Evolutionary conservation across 1,284 basidiomycete genomes (phyloP).

Genomic region (Chalciporus piperatoides): DNA sequence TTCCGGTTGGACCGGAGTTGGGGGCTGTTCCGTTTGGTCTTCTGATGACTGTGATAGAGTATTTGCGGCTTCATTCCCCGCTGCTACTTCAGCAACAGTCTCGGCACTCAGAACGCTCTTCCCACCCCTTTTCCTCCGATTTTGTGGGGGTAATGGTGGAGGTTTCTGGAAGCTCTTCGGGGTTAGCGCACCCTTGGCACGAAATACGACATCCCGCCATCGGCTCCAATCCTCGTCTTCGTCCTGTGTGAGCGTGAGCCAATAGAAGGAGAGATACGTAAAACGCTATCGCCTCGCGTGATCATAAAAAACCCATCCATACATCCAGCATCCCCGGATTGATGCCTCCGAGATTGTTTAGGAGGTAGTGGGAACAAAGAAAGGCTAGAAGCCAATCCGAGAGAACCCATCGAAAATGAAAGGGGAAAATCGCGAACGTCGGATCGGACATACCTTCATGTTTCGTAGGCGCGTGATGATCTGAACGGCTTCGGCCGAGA

Average conservation of each 20-base stretch:
- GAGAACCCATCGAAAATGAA: not conserved
- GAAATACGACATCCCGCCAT: slow-evolving; percentile 82
- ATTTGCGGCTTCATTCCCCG: not conserved
- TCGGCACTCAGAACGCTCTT: slow-evolving; percentile 25
- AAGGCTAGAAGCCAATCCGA: not conserved
- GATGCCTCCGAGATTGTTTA: not conserved
- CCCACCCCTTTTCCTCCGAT: slow-evolving; percentile 54
- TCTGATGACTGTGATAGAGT: not conserved
- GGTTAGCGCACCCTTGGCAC: slow-evolving; percentile 58
- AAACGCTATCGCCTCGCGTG: slow-evolving; percentile 1
- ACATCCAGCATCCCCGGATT: not conserved
- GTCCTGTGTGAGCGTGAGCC: slow-evolving; percentile 49
- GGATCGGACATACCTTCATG: slow-evolving; percentile 59
- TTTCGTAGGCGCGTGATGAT: slow-evolving; percentile 83
- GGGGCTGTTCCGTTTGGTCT: not conserved
- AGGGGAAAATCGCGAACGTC: not conserved
- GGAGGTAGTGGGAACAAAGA: not conserved
- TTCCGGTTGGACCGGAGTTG: not conserved
- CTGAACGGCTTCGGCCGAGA: slow-evolving; percentile 81
- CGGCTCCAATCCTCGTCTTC: slow-evolving; percentile 91
- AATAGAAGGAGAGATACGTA: slow-evolving; percentile 7
- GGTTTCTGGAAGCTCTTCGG: slow-evolving; percentile 45
- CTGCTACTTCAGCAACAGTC: slow-evolving; percentile 4
- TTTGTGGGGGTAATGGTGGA: slow-evolving; percentile 54
- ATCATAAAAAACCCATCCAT: not conserved